phyloP scores from a whole-genome alignment of 345 rosid genomes.

The Citropsis articulata region DNA sequence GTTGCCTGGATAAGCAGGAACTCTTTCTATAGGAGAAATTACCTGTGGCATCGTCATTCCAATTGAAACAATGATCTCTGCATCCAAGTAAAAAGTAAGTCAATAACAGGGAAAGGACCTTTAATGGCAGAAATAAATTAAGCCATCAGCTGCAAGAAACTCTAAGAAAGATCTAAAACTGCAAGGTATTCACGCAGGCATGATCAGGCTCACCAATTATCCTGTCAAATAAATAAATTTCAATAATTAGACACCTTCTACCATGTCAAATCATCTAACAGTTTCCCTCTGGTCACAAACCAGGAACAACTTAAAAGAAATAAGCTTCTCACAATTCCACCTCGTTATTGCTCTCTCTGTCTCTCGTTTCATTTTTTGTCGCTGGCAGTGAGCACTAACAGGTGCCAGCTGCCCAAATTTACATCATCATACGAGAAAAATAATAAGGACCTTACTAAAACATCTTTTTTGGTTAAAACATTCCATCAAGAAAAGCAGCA shows the following conservation, averaged over 20 bases:
- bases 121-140: background rate
- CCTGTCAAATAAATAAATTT: background rate
- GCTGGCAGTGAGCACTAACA: background rate
- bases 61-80: slow-evolving; percentile 83
- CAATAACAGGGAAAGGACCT: background rate
- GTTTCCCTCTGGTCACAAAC: background rate
- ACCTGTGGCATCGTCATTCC: slow-evolving; percentile 94
- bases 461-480: background rate
- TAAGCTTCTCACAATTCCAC: background rate
- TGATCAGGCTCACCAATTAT: background rate
- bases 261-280: background rate
- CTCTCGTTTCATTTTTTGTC: too few relatives aligned
- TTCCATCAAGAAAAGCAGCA: background rate
- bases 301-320: background rate
- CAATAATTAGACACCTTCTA: background rate
- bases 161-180: background rate
- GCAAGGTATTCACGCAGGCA: background rate
- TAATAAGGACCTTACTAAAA: background rate
- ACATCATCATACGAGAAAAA: background rate
- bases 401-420: background rate
- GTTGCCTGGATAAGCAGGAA: slow-evolving; percentile 41
- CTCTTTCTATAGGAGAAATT: slow-evolving; percentile 53
- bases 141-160: background rate
- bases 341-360: background rate
- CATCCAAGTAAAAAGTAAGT: slow-evolving; percentile 8